Evolutionary conservation across 208 protist species (phyloP), one percentile per base, ranked within the genome.

Genomic region (Trypanosoma scelopori): DNA sequence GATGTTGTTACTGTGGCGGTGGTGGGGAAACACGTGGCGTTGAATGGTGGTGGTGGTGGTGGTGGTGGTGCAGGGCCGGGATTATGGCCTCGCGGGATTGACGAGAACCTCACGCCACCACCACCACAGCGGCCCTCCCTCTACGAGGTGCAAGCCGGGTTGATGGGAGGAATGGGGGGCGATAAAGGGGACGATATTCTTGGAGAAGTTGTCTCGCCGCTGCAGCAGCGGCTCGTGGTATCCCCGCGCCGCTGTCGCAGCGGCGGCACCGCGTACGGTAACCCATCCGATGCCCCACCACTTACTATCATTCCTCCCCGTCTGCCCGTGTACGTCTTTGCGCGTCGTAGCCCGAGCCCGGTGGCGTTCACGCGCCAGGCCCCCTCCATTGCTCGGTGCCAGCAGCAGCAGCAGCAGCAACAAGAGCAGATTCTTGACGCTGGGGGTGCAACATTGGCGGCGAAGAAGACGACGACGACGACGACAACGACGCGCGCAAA

Each of bases 271-370:
- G 1, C 60, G 18, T 42, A 5, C 23, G 20, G 5, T 37, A 22
- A 56, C 37, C 5, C 7, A 23, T 28, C 4, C 4, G 22, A 30
- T 3, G n/a, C 20, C 20, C 20, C 71, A 11, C 55, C 69, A 11
- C 35, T 76, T 28, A 56, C 5, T 16, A 28, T 83, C 0, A 39
- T 63, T 41, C 66, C 81, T 0, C 76, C 85, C 22, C 52, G 49
- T 15, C 65, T 91, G 42, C 85, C 85, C 1, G 85, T 91, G 2
- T 91, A 87, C 66, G 67, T 91, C 55, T 87, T 91, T 74, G 66
- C 82, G 52, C 61, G 79, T 0, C 85, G 85, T 49, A 82, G 79
- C 53, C 72, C 53, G 37, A 91, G 85, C 59, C 82, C 85, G 1
- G 77, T 76, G 46, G 68, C 43, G 22, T 74, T 72, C 52, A 85